Conservation (phyloP, 805 yeast genomes). For the Sugiyamaella americana region DNA sequence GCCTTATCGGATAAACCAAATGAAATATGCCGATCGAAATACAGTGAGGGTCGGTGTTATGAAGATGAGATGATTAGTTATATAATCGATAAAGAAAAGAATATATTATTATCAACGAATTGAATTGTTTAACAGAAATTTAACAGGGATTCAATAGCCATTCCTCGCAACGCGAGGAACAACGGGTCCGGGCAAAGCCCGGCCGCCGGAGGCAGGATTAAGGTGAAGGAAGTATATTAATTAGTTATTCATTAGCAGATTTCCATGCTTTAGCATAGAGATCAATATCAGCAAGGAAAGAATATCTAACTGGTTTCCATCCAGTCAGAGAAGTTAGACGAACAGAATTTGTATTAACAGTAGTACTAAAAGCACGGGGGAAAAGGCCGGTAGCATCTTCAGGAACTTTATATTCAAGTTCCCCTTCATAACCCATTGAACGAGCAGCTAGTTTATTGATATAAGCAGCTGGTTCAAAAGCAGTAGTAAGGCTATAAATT, state of each 20-base stretch:
- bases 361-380: conserved; percentile 8
- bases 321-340: conserved; percentile 3
- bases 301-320: conserved; percentile 2
- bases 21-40: too few species aligned
- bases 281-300: conserved; percentile 8
- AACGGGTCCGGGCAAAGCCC: too few species aligned
- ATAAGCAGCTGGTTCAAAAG: conserved; percentile 1
- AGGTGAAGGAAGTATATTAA: too few species aligned
- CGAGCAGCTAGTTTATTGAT: conserved; percentile 4
- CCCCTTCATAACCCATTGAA: conserved; percentile 10
- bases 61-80: too few species aligned
- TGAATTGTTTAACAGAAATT: too few species aligned
- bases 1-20: too few species aligned
- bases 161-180: too few species aligned
- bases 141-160: too few species aligned
- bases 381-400: conserved; percentile 1
- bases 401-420: conserved; percentile 1
- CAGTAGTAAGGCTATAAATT: conserved; percentile 5
- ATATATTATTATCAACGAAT: too few species aligned
- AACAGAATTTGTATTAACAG: conserved; percentile 1
- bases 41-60: too few species aligned
- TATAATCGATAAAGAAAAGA: too few species aligned
- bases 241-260: conserved; percentile 2
- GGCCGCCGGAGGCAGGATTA: too few species aligned
- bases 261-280: conserved; percentile 6